These are phyloP conservation scores for Juglanconis oblonga DNA, from an alignment of 2,329 filamentous ascomycete species.

Conservation along the genomic window DNA sequence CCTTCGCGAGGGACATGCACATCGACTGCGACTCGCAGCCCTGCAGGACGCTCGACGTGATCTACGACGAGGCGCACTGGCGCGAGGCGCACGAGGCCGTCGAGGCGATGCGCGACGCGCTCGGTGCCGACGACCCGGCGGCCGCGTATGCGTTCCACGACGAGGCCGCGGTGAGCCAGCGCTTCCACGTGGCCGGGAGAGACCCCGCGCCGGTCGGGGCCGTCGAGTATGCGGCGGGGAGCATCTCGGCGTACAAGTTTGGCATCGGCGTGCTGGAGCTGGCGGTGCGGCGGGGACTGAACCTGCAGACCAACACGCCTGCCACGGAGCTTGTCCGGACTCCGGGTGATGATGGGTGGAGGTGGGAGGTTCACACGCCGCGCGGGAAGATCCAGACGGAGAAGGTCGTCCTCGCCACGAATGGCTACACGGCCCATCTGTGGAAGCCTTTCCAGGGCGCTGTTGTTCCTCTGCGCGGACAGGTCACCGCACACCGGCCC, in stretches of 20 bases:
- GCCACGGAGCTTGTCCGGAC: constrained; percentile 28
- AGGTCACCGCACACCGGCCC: constrained; percentile 43
- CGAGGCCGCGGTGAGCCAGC: constrained; percentile 1
- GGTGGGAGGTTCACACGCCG: constrained; percentile 39
- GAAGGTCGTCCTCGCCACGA: constrained; percentile 50
- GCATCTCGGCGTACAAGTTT: constrained; percentile 38
- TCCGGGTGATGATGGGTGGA: constrained; percentile 16
- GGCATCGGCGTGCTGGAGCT: constrained; percentile 41
- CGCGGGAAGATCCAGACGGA: constrained; percentile 39
- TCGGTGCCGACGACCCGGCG: constrained; percentile 38
- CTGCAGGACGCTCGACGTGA: constrained; percentile 55
- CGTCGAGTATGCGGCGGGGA: constrained; percentile 43
- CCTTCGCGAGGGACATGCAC: constrained; percentile 44
- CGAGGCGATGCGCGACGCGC: constrained; percentile 39
- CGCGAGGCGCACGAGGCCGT: constrained; percentile 36
- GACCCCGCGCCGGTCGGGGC: constrained; percentile 40
- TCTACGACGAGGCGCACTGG: constrained; percentile 49
- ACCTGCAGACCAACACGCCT: constrained; percentile 52
- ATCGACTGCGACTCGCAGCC: constrained; percentile 49
- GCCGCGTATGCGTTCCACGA: constrained; percentile 40
- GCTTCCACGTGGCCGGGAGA: constrained; percentile 19
- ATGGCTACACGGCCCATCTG: constrained; percentile 48
- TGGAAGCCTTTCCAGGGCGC: constrained; percentile 41
- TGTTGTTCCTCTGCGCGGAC: constrained; percentile 48
- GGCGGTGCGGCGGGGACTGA: constrained; percentile 40